Evolutionary conservation across 208 protist species (phyloP).

Genomic region (Trypanosoma scelopori): DNA sequence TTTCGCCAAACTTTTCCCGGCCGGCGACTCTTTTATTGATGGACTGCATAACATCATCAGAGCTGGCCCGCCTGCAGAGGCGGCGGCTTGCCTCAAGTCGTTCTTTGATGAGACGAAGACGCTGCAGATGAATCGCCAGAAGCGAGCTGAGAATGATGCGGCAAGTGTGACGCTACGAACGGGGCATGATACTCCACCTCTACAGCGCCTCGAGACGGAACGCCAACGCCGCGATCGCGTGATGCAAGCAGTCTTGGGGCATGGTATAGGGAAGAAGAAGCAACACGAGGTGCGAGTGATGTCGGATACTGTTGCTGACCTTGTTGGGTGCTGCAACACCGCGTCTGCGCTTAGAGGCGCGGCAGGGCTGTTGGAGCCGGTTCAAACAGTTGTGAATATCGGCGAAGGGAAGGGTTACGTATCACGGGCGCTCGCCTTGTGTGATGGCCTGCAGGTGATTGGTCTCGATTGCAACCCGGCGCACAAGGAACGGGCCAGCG

Average conservation of each 20-base stretch:
- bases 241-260: constrained; percentile 50
- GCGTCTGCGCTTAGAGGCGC: background rate
- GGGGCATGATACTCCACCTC: background rate
- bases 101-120: constrained; percentile 33
- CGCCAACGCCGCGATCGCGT: constrained; percentile 33
- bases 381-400: constrained; percentile 84
- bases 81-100: constrained; percentile 17
- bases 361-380: background rate
- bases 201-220: background rate
- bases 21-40: constrained; percentile 27
- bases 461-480: constrained; percentile 89
- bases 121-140: constrained; percentile 26
- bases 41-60: constrained; percentile 42
- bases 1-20: constrained; percentile 36
- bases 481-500: constrained; percentile 73
- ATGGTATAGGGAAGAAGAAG: constrained; percentile 87
- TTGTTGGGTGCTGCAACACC: constrained; percentile 48
- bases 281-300: constrained; percentile 87
- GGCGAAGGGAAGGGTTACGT: constrained; percentile 92
- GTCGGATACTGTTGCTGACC: constrained; percentile 55
- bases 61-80: constrained; percentile 43
- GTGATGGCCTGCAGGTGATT: constrained; percentile 74
- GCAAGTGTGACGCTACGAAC: constrained; percentile 43
- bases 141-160: constrained; percentile 43
- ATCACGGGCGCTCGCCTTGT: constrained; percentile 75